phyloP scores from a whole-genome alignment of 768 basidiomycete genomes.

The Mycena pura region DNA sequence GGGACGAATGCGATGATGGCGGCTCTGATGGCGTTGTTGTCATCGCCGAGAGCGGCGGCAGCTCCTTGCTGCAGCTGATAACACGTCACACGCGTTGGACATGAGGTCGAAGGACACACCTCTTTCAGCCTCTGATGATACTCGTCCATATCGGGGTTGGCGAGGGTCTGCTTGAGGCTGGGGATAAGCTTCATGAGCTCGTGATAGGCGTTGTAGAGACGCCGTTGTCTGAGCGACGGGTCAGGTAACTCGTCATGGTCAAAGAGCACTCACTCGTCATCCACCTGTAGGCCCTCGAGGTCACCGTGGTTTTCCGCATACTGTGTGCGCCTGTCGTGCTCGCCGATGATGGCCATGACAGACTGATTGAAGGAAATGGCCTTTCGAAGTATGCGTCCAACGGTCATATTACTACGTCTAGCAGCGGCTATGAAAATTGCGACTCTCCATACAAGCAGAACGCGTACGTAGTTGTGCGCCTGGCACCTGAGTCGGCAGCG shows the following conservation, averaged over 20 bases:
- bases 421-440: neutral
- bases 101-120: neutral
- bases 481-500: neutral
- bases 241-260: neutral
- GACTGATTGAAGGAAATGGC: neutral
- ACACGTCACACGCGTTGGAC: neutral
- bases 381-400: neutral
- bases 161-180: neutral
- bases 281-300: neutral
- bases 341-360: neutral
- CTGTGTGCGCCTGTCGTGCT: constrained; percentile 3
- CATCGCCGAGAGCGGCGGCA: constrained; percentile 30
- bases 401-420: neutral
- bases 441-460: neutral
- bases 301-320: neutral
- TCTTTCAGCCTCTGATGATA: neutral
- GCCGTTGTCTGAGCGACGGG: neutral
- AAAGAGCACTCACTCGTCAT: neutral
- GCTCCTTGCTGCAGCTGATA: constrained; percentile 34
- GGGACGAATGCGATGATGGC: constrained; percentile 33
- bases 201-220: constrained; percentile 19
- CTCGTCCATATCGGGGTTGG: neutral
- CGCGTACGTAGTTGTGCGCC: neutral
- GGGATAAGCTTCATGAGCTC: constrained; percentile 2
- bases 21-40: constrained; percentile 27